Percentiles rank a stretch among this genome's conserved stretches.
These are phyloP conservation scores for Fusarium palustre DNA, from an alignment of 2,329 filamentous ascomycete genomes.

Conservation along the genomic window DNA sequence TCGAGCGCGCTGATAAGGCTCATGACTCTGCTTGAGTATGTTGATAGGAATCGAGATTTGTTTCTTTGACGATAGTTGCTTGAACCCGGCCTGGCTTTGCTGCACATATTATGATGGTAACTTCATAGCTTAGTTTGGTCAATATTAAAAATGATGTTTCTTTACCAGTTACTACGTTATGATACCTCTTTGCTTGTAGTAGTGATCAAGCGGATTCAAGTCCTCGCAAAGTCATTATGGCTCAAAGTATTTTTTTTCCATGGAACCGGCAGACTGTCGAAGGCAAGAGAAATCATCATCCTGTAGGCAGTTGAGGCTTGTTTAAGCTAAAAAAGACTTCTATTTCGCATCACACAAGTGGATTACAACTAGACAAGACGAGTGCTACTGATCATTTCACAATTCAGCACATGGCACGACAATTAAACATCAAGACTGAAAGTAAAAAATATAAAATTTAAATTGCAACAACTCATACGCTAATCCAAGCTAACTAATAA, in stretches of 20 bases:
- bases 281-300: too few species aligned
- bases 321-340: too few species aligned
- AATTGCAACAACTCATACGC: too few species aligned
- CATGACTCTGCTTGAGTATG: conserved; percentile 8
- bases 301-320: too few species aligned
- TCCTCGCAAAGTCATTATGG: not conserved
- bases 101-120: not conserved
- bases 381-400: not conserved
- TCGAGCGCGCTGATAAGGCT: conserved; percentile 32
- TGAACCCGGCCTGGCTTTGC: rapidly evolving
- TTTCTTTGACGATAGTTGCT: too few species aligned
- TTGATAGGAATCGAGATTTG: rapidly evolving
- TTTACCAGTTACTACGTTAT: too few species aligned
- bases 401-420: not conserved
- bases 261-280: too few species aligned
- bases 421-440: rapidly evolving
- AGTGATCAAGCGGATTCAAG: too few species aligned
- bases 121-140: not conserved
- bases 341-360: too few species aligned
- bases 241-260: too few species aligned
- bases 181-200: too few species aligned
- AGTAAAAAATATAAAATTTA: not conserved
- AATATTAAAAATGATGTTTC: not conserved
- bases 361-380: not conserved
- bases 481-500: conserved; percentile 54